Percentiles rank a stretch among this genome's conserved stretches.
Evolutionary conservation across 805 yeast genomes (phyloP).

Genomic region (Teunomyces lycoperdinae): DNA sequence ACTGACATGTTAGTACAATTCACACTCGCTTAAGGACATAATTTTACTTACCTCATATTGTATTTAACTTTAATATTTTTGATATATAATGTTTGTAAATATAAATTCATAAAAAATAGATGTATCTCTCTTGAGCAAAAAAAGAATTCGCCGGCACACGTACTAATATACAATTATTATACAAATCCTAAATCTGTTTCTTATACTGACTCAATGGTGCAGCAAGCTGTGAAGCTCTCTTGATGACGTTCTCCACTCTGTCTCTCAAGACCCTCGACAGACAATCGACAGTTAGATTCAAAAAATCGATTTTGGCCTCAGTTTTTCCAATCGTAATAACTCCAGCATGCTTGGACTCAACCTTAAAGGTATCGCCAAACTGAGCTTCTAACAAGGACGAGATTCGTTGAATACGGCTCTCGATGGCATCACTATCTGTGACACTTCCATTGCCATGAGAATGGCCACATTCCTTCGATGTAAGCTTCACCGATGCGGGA

Average conservation of each 20-base stretch:
- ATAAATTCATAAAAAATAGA: neutral
- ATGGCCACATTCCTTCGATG: slow-evolving; percentile 60
- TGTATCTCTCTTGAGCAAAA: neutral
- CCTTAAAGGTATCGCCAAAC: slow-evolving; percentile 72
- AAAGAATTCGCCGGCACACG: neutral
- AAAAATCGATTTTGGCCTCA: slow-evolving; percentile 66
- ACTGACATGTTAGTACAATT: slow-evolving; percentile 38
- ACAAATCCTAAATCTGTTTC: slow-evolving; percentile 12
- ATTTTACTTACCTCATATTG: slow-evolving; percentile 12
- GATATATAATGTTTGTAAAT: neutral
- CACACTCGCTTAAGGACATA: neutral
- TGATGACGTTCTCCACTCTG: slow-evolving; percentile 76
- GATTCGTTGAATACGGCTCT: slow-evolving; percentile 46
- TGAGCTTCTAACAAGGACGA: slow-evolving; percentile 70
- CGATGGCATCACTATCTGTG: slow-evolving; percentile 16
- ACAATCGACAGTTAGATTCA: slow-evolving; percentile 64
- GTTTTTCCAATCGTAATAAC: slow-evolving; percentile 69
- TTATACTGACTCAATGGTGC: slow-evolving; percentile 68
- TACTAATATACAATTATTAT: slow-evolving; percentile 2
- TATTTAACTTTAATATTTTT: neutral
- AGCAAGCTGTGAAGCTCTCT: slow-evolving; percentile 73
- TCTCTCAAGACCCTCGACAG: slow-evolving; percentile 72
- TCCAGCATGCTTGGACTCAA: slow-evolving; percentile 46
- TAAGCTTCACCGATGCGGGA: slow-evolving; percentile 89
- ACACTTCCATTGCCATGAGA: slow-evolving; percentile 19